phyloP scores from a whole-genome alignment of 106 monocot genomes.

The Dioscorea alata region DNA sequence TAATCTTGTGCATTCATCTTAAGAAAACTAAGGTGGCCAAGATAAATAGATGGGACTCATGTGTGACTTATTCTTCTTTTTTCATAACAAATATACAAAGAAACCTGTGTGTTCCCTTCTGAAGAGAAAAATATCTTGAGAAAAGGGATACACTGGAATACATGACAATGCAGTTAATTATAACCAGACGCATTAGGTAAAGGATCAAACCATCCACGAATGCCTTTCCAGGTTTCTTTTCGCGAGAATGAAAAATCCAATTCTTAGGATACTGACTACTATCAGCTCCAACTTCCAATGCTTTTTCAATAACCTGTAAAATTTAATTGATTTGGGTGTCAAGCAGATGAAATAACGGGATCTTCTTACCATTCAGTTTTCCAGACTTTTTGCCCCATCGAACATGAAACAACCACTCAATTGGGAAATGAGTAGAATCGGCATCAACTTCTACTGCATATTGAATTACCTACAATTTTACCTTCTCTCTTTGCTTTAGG shows the following conservation, averaged over 20 bases:
- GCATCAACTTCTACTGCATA: constrained; percentile 76
- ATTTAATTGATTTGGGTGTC: constrained; percentile 25
- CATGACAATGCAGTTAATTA: background rate
- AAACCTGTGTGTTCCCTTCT: no score
- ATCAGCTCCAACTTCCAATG: constrained; percentile 85
- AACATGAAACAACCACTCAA: constrained; percentile 93
- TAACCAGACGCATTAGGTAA: constrained; percentile 12
- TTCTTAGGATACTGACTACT: constrained; percentile 75
- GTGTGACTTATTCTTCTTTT: no score
- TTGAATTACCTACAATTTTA: constrained; percentile 64
- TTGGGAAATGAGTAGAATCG: constrained; percentile 55
- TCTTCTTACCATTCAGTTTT: constrained; percentile 62
- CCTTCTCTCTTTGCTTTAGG: constrained; percentile 18
- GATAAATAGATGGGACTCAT: no score
- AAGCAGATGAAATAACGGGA: constrained; percentile 4
- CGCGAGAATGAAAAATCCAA: constrained; percentile 96
- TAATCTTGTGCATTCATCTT: no score
- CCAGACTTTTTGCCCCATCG: constrained; percentile 77
- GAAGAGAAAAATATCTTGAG: no score
- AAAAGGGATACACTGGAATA: no score
- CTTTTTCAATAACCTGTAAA: constrained; percentile 88
- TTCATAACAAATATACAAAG: no score
- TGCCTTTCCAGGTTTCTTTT: constrained; percentile 80
- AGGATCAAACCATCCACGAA: constrained; percentile 74
- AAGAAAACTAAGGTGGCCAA: no score